These are phyloP conservation scores for Sphagnum magellanicum DNA, from an alignment of 228 moss, liverwort and hornwort species.

Conservation along the genomic window DNA sequence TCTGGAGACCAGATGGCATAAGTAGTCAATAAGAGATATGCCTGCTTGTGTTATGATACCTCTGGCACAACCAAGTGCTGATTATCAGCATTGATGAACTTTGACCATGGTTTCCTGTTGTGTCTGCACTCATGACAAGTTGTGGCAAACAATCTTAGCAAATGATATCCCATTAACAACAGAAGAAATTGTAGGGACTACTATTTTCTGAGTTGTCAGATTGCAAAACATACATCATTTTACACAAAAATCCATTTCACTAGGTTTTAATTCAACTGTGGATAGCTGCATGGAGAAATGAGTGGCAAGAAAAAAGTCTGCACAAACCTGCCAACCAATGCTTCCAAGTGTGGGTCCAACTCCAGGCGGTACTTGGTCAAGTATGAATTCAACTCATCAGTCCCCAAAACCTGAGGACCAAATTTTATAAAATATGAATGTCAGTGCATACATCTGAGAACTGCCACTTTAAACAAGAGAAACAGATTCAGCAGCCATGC, in stretches of 20 bases:
- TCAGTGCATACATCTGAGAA: too few relatives aligned
- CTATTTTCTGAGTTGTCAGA: too few relatives aligned
- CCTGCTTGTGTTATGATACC: background rate
- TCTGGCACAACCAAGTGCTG: constrained; percentile 16
- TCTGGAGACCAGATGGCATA: too few relatives aligned
- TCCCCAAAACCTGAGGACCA: constrained; percentile 62
- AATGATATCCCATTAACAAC: too few relatives aligned
- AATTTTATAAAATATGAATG: background rate
- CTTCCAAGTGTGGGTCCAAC: constrained; percentile 93
- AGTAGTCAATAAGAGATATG: too few relatives aligned
- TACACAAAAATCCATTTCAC: too few relatives aligned
- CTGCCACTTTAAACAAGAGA: too few relatives aligned
- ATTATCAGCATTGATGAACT: constrained; percentile 15
- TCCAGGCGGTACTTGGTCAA: constrained; percentile 96
- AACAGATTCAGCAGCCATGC: background rate
- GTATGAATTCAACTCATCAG: constrained; percentile 85
- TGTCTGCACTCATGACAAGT: constrained; percentile 1
- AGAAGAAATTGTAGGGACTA: too few relatives aligned
- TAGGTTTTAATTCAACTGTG: too few relatives aligned
- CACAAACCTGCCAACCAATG: constrained; percentile 82
- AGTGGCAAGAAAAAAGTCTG: background rate
- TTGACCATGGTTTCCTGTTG: constrained; percentile 17
- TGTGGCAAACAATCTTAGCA: background rate
- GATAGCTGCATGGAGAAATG: background rate
- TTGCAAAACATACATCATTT: too few relatives aligned